A percentile compares a stretch with the other conserved stretches of the same genome.
Evolutionary conservation across 2,329 filamentous ascomycete species (phyloP).

Genomic region (Ophiocordyceps camponoti-leonardi): DNA sequence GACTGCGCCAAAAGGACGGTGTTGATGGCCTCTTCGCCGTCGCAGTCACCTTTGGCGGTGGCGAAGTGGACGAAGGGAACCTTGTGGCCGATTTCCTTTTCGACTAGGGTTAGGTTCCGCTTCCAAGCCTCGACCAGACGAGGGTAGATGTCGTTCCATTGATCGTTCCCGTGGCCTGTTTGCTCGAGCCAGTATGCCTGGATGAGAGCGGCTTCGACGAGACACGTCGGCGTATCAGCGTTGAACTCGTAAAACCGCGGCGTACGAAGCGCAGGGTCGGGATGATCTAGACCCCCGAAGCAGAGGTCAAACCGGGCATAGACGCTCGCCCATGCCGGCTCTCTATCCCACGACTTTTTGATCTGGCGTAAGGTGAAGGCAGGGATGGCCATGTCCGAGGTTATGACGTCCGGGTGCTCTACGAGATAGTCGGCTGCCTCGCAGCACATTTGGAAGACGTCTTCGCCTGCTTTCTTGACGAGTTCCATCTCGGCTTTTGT

Average conservation of each 20-base stretch:
- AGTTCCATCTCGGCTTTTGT: not conserved
- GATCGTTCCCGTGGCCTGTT: conserved; percentile 1
- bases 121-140: conserved; percentile 1
- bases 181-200: conserved; percentile 1
- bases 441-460: conserved; percentile 2
- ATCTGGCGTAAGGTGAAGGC: not conserved
- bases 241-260: conserved; percentile 4
- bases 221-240: conserved; percentile 2
- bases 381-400: conserved; percentile 1
- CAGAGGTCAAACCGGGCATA: conserved; percentile 2
- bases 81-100: not conserved
- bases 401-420: not conserved
- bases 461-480: conserved; percentile 1
- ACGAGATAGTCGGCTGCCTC: conserved; percentile 1
- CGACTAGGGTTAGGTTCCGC: not conserved
- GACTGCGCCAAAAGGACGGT: not conserved
- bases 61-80: conserved; percentile 1
- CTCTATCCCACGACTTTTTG: not conserved
- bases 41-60: not conserved
- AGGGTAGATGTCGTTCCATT: conserved; percentile 1
- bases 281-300: conserved; percentile 2
- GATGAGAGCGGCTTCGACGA: conserved; percentile 1
- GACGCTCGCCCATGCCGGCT: conserved; percentile 1
- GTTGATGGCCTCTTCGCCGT: conserved; percentile 1
- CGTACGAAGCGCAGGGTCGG: not conserved